Base-by-base conservation (phyloP, 140 eudicot genomes). In the Senecio squalidus region DNA sequence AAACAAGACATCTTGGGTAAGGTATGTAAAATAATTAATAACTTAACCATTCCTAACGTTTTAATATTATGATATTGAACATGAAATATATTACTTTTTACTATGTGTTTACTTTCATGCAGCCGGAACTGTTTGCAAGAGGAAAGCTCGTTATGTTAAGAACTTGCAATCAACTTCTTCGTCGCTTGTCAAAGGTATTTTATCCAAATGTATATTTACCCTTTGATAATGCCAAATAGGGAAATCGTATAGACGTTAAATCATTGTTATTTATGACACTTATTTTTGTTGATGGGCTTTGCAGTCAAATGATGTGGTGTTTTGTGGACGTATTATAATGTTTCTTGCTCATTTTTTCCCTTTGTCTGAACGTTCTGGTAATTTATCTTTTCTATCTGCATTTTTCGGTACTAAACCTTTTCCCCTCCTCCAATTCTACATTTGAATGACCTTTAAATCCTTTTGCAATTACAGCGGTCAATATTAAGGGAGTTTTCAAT, bases 331-430 rank as follows among this genome's bases (percentile, higher is more conserved):
- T 46, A 87, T 92, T 31, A 89, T 92, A 29, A 92, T 92, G 98
- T 92, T 92, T 60, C 98, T 92, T 59, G 98, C 98, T 54, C 98
- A 92, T 69, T 92, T 92, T 62, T 92, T 92, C 58, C 98, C 98
- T 0, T 76, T 92, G 38, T 92, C 98, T 22, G 98, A 92, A 66
- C 96, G 98, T 59, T 92, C 98, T 52, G 98, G 98, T 84, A 71
- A 62, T 27, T 18, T 6, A 25, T 70, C 17, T 54, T 46, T 22
- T 55, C 38, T 71, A 5, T 49, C 27, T 50, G 30, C 23, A 52
- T 18, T 39, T 14, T 58, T 16, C 50, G 39, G 22, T 49, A 7
- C 27, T 60, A 14, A 10, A 6, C 17, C 45, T 38, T 24, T 29
- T 22, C 23, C 34, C 15, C 2, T 29, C 15, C 2, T 28, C 34